These are phyloP conservation scores for Penicillium sp. DNA, from an alignment of 2,329 filamentous ascomycete species.

Conservation along the genomic window DNA sequence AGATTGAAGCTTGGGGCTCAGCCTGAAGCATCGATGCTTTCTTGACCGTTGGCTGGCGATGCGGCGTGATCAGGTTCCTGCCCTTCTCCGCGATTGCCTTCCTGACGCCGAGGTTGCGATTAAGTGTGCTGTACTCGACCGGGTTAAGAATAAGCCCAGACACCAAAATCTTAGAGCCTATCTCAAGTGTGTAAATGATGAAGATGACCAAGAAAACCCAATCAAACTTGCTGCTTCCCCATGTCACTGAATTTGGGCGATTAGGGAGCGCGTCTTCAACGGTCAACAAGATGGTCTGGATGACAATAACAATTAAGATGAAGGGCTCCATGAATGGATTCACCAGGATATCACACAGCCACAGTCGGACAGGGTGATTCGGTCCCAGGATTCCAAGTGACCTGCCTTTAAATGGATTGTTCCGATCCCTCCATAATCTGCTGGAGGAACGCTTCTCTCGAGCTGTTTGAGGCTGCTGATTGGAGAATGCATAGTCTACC, in stretches of 20 bases:
- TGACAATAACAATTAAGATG: conserved; percentile 75
- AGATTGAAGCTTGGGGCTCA: conserved; percentile 48
- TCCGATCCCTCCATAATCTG: conserved; percentile 39
- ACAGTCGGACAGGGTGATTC: conserved; percentile 62
- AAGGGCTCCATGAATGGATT: conserved; percentile 78
- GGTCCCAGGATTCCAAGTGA: conserved; percentile 76
- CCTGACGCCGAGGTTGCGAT: conserved; percentile 64
- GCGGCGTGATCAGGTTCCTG: conserved; percentile 68
- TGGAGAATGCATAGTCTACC: conserved; percentile 38
- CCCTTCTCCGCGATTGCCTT: conserved; percentile 69
- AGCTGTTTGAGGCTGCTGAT: conserved; percentile 31
- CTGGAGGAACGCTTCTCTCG: conserved; percentile 27
- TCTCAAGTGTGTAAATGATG: conserved; percentile 78
- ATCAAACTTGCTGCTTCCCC: conserved; percentile 61
- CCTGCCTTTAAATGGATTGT: conserved; percentile 78
- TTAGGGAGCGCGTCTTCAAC: conserved; percentile 70
- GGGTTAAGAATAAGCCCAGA: conserved; percentile 90
- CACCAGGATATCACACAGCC: conserved; percentile 73
- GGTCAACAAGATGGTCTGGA: conserved; percentile 80
- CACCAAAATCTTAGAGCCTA: conserved; percentile 74
- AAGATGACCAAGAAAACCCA: conserved; percentile 77
- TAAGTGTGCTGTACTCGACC: conserved; percentile 81
- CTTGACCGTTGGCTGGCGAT: conserved; percentile 61
- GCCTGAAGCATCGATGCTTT: conserved; percentile 38
- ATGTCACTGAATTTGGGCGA: conserved; percentile 50